Conservation (phyloP, 2,329 filamentous ascomycete species). For the Byssochlamys sp. region DNA sequence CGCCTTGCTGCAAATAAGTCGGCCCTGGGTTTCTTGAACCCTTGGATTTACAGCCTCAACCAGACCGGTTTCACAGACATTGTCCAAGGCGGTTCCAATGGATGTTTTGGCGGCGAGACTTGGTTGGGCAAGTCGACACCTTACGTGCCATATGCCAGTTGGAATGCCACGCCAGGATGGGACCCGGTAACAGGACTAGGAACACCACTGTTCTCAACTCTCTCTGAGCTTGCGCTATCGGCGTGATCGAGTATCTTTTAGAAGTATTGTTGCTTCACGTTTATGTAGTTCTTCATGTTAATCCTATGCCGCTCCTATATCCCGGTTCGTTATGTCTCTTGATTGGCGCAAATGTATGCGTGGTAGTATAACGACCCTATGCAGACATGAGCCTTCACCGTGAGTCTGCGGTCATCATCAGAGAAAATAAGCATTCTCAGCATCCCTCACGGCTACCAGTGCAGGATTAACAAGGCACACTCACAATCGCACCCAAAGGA, state of each 20-base stretch:
- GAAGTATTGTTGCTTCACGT: neutral
- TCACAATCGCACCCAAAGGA: too few species aligned
- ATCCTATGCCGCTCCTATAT: neutral
- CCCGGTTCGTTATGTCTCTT: neutral
- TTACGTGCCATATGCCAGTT: slow-evolving; percentile 37
- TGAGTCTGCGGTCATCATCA: too few species aligned
- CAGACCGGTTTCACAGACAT: slow-evolving; percentile 42
- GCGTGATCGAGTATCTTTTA: neutral
- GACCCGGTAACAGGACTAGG: slow-evolving; percentile 34
- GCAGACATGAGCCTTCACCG: too few species aligned
- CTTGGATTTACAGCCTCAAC: slow-evolving; percentile 47
- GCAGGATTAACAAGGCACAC: too few species aligned
- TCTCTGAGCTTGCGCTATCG: slow-evolving; percentile 10
- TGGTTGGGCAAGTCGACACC: slow-evolving; percentile 26
- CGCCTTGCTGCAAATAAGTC: slow-evolving; percentile 46
- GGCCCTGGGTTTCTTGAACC: slow-evolving; percentile 52
- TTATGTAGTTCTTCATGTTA: neutral
- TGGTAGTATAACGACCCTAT: neutral
- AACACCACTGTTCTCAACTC: slow-evolving; percentile 19
- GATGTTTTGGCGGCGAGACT: slow-evolving; percentile 32
- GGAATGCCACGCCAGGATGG: slow-evolving; percentile 41
- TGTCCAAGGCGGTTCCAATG: slow-evolving; percentile 36
- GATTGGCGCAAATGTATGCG: neutral
- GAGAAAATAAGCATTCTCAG: too few species aligned
- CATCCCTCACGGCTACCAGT: too few species aligned